These are phyloP conservation scores for Candida incommunis DNA, from an alignment of 805 yeast genomes.

Conservation along the genomic window DNA sequence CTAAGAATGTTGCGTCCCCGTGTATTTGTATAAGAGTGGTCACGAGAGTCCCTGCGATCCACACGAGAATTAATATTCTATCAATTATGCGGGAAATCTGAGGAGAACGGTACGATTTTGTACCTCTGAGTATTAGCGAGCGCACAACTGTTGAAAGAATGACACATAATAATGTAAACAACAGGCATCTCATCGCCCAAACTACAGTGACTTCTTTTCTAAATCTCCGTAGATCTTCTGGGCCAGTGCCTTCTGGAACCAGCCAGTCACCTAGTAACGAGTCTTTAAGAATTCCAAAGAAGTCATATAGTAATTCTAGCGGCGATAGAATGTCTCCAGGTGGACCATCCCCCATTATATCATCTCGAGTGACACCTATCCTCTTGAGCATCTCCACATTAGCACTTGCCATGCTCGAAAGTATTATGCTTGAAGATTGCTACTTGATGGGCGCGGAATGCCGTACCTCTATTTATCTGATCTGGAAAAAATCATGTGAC, in stretches of 20 bases:
- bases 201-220: neutral
- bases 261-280: too few species aligned
- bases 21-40: constrained; percentile 36
- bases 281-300: too few species aligned
- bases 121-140: neutral
- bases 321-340: too few species aligned
- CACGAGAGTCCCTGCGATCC: constrained; percentile 34
- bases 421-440: too few species aligned
- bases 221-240: neutral
- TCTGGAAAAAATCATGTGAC: too few species aligned
- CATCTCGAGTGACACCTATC: too few species aligned
- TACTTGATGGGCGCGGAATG: too few species aligned
- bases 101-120: neutral
- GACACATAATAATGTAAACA: neutral
- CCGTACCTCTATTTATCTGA: too few species aligned
- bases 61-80: constrained; percentile 19
- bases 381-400: too few species aligned
- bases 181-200: neutral
- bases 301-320: too few species aligned
- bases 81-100: neutral
- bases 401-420: too few species aligned
- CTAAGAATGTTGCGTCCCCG: constrained; percentile 42
- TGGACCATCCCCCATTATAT: too few species aligned
- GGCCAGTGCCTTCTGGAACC: neutral
- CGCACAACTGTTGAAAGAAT: neutral